phyloP scores from a whole-genome alignment of 345 rosid genomes.

The Eucalyptus regnans region DNA sequence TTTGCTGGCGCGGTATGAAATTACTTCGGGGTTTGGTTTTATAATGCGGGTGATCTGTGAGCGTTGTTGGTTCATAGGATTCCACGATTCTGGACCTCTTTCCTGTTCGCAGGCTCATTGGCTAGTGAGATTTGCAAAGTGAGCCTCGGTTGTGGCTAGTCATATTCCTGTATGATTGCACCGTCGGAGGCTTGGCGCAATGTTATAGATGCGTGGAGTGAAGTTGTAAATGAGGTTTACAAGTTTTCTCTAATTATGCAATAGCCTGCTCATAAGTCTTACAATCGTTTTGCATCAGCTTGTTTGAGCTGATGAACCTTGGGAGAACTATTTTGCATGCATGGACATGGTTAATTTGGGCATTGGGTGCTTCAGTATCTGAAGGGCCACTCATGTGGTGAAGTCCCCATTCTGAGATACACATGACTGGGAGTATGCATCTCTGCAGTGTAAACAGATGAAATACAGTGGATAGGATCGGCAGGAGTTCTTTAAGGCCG shows the following conservation, averaged over 20 bases:
- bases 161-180: not conserved
- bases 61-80: not conserved
- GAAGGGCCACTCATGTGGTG: not conserved
- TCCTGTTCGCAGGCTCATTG: not conserved
- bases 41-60: not conserved
- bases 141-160: not conserved
- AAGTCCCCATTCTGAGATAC: not conserved
- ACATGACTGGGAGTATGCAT: not conserved
- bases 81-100: not conserved
- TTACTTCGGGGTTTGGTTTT: not conserved
- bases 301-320: not conserved
- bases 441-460: not conserved
- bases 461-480: not conserved
- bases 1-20: not conserved
- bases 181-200: not conserved
- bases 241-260: not conserved
- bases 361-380: not conserved
- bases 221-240: not conserved
- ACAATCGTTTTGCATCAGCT: not conserved
- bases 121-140: not conserved
- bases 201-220: not conserved
- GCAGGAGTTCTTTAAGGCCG: not conserved
- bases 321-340: not conserved
- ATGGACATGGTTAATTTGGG: not conserved
- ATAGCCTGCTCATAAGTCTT: not conserved